phyloP scores from a whole-genome alignment of 352 stramenopile species.

The Phytophthora niederhauseri region DNA sequence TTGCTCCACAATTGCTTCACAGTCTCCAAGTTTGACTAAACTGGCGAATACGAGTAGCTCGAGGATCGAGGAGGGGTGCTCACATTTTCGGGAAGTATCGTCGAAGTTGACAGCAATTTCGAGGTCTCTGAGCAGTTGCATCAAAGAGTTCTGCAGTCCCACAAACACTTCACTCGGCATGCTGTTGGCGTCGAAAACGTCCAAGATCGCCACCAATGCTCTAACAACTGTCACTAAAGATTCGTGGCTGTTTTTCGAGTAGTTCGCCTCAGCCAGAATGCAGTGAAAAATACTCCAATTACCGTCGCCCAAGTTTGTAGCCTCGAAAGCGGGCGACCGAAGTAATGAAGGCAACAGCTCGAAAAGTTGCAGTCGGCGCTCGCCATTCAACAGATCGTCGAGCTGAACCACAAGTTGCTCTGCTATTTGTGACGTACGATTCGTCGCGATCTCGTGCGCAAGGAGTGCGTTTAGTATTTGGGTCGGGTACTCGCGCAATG shows the following conservation, averaged over 20 bases:
- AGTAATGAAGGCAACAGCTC: slow-evolving; percentile 15
- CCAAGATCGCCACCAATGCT: neutral
- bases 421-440: neutral
- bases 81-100: neutral
- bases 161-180: slow-evolving; percentile 5
- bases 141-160: neutral
- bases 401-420: neutral
- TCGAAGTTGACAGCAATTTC: neutral
- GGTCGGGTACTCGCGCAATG: neutral
- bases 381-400: neutral
- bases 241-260: neutral
- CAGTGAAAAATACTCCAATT: neutral
- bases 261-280: neutral
- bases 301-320: neutral
- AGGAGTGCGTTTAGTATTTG: slow-evolving; percentile 17
- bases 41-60: slow-evolving; percentile 17
- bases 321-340: neutral
- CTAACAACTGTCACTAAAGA: neutral
- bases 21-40: slow-evolving; percentile 7
- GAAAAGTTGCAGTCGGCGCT: neutral
- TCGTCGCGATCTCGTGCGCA: neutral
- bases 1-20: neutral
- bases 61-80: neutral
- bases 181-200: neutral
- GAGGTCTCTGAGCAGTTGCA: neutral